These are phyloP conservation scores for Chytridium lagenaria DNA, from an alignment of 371 early-diverging fungal genomes.

Conservation along the genomic window DNA sequence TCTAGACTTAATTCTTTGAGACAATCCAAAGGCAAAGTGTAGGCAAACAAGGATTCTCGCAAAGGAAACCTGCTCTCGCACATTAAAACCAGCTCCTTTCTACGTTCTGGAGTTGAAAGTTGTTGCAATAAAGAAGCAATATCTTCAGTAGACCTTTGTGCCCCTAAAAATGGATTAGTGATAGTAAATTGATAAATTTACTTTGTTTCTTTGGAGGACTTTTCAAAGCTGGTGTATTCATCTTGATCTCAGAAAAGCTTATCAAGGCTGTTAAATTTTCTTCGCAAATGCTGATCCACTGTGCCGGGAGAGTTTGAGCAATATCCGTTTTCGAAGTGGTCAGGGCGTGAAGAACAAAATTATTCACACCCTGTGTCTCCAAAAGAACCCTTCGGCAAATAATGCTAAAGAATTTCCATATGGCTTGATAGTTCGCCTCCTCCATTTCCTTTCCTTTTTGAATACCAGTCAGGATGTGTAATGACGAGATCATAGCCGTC, in stretches of 20 bases:
- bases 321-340: not conserved
- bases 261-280: too few species aligned
- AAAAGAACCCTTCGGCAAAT: not conserved
- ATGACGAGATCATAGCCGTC: slow-evolving; percentile 19
- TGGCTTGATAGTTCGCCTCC: not conserved
- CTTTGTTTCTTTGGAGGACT: too few species aligned
- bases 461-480: slow-evolving; percentile 23
- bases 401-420: not conserved
- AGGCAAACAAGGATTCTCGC: not conserved
- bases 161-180: too few species aligned
- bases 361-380: not conserved
- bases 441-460: not conserved
- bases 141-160: too few species aligned
- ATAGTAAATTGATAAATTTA: too few species aligned
- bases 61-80: not conserved
- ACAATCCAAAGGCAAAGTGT: not conserved
- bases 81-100: too few species aligned
- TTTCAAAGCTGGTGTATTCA: not conserved
- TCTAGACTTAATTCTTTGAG: not conserved
- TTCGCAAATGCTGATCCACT: too few species aligned
- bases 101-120: too few species aligned
- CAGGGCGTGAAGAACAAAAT: not conserved
- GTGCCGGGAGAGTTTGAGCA: too few species aligned
- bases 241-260: too few species aligned
- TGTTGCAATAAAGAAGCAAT: too few species aligned